phyloP scores from a whole-genome alignment of 2,329 filamentous ascomycete species.

The Paecilomyces formosus region DNA sequence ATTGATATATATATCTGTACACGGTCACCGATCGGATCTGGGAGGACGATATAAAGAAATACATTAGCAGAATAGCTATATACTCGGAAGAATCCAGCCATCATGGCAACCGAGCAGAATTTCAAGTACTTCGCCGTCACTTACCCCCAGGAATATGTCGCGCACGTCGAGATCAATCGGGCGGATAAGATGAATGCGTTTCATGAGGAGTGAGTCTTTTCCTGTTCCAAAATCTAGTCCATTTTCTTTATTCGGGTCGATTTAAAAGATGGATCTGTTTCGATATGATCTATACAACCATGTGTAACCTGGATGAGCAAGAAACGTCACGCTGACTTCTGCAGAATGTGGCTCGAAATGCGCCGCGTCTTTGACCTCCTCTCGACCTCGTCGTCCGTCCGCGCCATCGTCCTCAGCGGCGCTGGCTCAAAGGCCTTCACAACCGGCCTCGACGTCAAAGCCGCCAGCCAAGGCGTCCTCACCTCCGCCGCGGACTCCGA shows the following conservation, averaged over 20 bases:
- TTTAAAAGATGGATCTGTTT: neutral
- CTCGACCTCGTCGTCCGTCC: conserved; percentile 63
- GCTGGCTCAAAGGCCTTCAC: conserved; percentile 80
- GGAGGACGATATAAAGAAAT: neutral
- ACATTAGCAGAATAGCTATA: no score
- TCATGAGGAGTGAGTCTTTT: conserved; percentile 56
- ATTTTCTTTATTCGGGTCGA: neutral
- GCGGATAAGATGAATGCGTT: conserved; percentile 85
- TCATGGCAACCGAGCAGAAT: neutral
- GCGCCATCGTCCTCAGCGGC: conserved; percentile 71
- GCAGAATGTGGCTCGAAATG: conserved; percentile 77
- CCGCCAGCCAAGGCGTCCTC: conserved; percentile 50
- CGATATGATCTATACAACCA: neutral
- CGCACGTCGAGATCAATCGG: conserved; percentile 88
- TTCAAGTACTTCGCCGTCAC: conserved; percentile 62
- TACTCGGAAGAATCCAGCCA: neutral
- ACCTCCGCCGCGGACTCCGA: conserved; percentile 42
- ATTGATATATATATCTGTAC: no score
- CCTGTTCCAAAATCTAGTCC: no score
- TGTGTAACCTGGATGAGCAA: neutral
- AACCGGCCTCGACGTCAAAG: conserved; percentile 74
- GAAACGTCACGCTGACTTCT: neutral
- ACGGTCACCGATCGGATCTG: no score
- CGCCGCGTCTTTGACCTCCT: conserved; percentile 64
- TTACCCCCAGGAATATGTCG: conserved; percentile 65